Evolutionary conservation across 2,329 filamentous ascomycete genomes (phyloP).

Genomic region (Colletotrichum plurivorum): DNA sequence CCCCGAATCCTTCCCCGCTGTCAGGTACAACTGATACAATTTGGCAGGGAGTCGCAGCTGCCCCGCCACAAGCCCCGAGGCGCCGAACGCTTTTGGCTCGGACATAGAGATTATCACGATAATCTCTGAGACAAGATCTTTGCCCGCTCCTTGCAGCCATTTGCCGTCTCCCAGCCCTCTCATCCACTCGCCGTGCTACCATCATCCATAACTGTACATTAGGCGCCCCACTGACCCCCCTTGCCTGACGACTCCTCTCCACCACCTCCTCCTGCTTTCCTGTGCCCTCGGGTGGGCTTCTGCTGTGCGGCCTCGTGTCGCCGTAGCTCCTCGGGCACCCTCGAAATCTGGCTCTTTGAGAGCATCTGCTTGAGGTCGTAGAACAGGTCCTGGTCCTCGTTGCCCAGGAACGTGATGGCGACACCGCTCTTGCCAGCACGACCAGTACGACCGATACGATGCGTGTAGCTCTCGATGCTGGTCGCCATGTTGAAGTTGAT

Average conservation of each 20-base stretch:
- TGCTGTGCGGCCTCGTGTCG: conserved; percentile 94
- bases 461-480: conserved; percentile 94
- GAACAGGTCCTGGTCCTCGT: conserved; percentile 90
- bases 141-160: conserved; percentile 21
- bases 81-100: conserved; percentile 31
- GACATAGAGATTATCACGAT: conserved; percentile 38
- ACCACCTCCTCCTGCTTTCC: conserved; percentile 44
- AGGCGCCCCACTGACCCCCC: conserved; percentile 36
- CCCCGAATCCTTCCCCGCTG: conserved; percentile 30
- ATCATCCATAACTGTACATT: conserved; percentile 32
- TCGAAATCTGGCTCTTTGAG: conserved; percentile 87
- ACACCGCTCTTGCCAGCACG: conserved; percentile 97
- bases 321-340: conserved; percentile 91
- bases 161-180: conserved; percentile 8
- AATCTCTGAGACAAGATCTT: conserved; percentile 30
- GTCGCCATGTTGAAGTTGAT: conserved; percentile 99
- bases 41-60: conserved; percentile 16
- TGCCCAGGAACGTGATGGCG: conserved; percentile 94
- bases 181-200: conserved; percentile 35
- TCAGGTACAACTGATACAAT: conserved; percentile 16
- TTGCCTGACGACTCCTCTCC: conserved; percentile 35
- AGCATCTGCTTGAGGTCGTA: conserved; percentile 98
- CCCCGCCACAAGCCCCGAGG: conserved; percentile 31
- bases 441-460: conserved; percentile 96
- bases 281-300: conserved; percentile 64